These are phyloP conservation scores for Phaffia australis DNA, from an alignment of 768 basidiomycete species.

Conservation along the genomic window DNA sequence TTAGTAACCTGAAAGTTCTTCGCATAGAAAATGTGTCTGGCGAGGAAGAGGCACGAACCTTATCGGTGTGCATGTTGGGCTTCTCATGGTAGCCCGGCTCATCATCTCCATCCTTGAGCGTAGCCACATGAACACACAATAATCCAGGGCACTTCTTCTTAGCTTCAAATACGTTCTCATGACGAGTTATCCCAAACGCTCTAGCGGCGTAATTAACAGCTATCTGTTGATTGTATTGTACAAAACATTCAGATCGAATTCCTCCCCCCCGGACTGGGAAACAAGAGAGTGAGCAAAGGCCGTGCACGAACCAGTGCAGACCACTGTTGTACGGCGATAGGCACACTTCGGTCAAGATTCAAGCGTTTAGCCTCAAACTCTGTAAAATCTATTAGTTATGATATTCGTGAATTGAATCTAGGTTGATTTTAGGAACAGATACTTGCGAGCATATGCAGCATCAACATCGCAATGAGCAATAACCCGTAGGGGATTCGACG, in stretches of 20 bases:
- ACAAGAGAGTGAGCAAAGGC: constrained; percentile 44
- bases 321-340: constrained; percentile 82
- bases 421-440: background rate
- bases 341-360: constrained; percentile 40
- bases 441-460: constrained; percentile 43
- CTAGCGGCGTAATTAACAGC: constrained; percentile 94
- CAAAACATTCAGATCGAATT: background rate
- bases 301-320: no score
- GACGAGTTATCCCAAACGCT: constrained; percentile 82
- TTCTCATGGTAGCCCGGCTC: constrained; percentile 90
- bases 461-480: constrained; percentile 75
- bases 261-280: background rate
- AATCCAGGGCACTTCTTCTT: constrained; percentile 75
- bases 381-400: constrained; percentile 16
- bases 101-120: constrained; percentile 57
- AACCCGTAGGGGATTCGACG: constrained; percentile 21
- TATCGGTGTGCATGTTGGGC: constrained; percentile 79
- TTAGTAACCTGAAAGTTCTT: background rate
- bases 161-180: constrained; percentile 67
- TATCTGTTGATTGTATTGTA: constrained; percentile 42
- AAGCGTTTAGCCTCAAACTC: constrained; percentile 34
- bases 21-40: background rate
- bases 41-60: constrained; percentile 47
- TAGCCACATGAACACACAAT: constrained; percentile 81
- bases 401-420: background rate